Evolutionary conservation across 2,329 filamentous ascomycete genomes (phyloP), one percentile per base, ranked within the genome.

Genomic region (Paraphaeosphaeria sporulosa): DNA sequence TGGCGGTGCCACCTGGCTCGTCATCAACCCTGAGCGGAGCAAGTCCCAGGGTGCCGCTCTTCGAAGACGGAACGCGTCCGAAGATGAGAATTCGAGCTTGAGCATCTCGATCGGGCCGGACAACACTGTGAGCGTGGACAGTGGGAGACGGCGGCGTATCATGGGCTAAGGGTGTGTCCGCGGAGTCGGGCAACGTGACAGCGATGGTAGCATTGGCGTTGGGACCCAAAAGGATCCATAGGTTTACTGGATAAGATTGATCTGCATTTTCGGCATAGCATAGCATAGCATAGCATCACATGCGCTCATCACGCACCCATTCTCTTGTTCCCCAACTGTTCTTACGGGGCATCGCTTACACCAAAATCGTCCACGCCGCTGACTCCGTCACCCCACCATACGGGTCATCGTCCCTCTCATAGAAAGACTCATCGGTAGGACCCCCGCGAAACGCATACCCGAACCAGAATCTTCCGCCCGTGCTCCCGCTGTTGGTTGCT

Each of bases 51-150:
- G 62, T 10, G 62, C 66, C 1, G 63, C 57, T 36, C 52, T 67
- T 55, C 62, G 70, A 52, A 30, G 67, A 51, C 59, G 72, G 56
- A 65, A 65, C 6, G 59, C 59, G 9, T 67, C 66, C 12, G 72
- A 74, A 19, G 75, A 78, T n/a, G 70, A 67, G 5, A 69, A 64
- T n/a, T 71, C 68, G 15, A 76, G 71, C 54, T 62, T 78, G 53
- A 77, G 74, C 55, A 78, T 78, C 38, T 72, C 68, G 13, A 76
- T 78, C 38, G 75, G 75, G 27, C 72, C 74, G 34, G 74, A 78
- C 50, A 78, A 78, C 32, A 76, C 74, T 1, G 74, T 78, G 5
- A 76, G 72, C 53, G 73, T 78, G n/a, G 75, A 76, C 52, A 76
- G 73, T 54, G 75, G 74, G 13, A 64, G 74, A 25, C 57, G 74